phyloP scores from a whole-genome alignment of 306 rosid genomes.

The Fragaria ananassa region DNA sequence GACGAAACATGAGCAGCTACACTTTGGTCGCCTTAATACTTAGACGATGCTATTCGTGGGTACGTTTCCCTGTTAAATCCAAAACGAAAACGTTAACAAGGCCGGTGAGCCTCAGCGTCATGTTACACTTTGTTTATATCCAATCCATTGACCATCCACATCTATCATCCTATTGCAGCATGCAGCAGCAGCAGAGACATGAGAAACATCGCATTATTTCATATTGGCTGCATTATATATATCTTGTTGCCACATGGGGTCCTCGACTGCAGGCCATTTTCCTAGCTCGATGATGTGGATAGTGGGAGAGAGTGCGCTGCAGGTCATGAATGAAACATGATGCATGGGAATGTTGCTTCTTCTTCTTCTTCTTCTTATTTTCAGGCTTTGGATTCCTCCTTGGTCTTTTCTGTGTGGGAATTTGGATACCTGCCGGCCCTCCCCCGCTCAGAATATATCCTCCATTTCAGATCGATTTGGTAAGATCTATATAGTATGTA shows the following conservation, averaged over 20 bases:
- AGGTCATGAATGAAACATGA: slow-evolving; percentile 4
- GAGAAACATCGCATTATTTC: neutral
- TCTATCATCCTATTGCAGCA: neutral
- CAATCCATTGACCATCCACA: neutral
- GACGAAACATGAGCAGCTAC: too few relatives aligned
- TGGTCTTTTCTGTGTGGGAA: neutral
- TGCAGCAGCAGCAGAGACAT: neutral
- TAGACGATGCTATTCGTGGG: too few relatives aligned
- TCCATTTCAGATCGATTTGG: neutral
- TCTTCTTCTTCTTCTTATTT: neutral
- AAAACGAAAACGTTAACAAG: neutral
- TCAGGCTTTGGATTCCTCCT: slow-evolving; percentile 9
- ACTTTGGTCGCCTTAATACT: too few relatives aligned
- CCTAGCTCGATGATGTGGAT: neutral
- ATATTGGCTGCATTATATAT: slow-evolving; percentile 14
- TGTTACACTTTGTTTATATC: neutral
- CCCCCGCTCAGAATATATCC: neutral
- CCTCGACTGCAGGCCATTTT: slow-evolving; percentile 9
- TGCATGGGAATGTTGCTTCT: neutral
- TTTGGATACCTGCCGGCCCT: neutral
- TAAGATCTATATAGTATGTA: neutral
- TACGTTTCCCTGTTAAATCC: neutral
- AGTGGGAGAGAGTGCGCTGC: slow-evolving; percentile 3
- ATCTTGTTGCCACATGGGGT: slow-evolving; percentile 20
- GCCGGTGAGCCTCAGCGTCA: slow-evolving; percentile 8